Evolutionary conservation across 2,329 filamentous ascomycete species (phyloP), one percentile per base, ranked within the genome.

Genomic region (Xylaria digitata): DNA sequence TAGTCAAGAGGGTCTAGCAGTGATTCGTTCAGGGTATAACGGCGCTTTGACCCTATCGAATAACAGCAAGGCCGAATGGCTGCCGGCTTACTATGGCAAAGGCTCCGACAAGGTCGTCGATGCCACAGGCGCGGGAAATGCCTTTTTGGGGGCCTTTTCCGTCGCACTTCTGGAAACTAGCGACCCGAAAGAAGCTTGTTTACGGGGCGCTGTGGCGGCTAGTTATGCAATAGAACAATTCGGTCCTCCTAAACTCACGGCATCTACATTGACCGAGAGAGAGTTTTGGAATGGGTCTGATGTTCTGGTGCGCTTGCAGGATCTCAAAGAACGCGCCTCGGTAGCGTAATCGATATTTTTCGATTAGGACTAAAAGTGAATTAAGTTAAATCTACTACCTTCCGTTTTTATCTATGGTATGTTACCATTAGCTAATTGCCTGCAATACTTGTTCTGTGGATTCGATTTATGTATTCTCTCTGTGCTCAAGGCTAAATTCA

Each of bases 221-320:
- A 68, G 66, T 8, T 68, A 58, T 50, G 66, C 59, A 0, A 45
- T 68, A 2, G 66, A 66, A 30, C 59, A 66, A n/a, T 57, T 61
- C 8, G 63, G 66, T 2, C 66, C 66, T 11, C 49, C 66, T 6
- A 54, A 23, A n/a, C 52, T 66, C 4, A 56, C 50, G 1, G n/a
- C 19, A 0, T 37, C 42, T 0, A 32, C 48, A 8, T 23, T 11
- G 13, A 13, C 1, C 1, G 26, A 34, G 4, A 48, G 43, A 7
- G 61, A 68, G 40, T 17, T 62, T 32, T 66, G 63, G 66, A 68
- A 68, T 21, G 58, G 45, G 6, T 60, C 54, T 1, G 58, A 59
- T 19, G 63, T 60, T 21, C 3, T 40, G n/a, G 53, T 21, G 2
- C 63, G 66, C n/a, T 45, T 66, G 26, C n/a, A 46, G 4, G 19